Evolutionary conservation across 352 stramenopile genomes (phyloP).

Genomic region (Pythium sukuiense): DNA sequence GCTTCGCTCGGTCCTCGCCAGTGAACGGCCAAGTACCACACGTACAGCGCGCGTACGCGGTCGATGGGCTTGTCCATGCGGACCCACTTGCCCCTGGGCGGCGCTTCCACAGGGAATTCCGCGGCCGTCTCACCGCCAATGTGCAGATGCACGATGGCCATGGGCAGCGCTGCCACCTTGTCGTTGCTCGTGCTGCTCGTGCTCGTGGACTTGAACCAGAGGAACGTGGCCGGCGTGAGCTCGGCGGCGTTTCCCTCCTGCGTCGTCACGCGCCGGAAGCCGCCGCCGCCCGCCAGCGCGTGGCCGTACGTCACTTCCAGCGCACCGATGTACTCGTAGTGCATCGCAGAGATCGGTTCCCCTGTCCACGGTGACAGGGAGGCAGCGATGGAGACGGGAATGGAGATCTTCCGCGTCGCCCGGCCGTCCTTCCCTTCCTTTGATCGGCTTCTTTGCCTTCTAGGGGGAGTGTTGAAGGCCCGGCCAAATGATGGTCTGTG

Average conservation of each 20-base stretch:
- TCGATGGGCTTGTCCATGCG: slow-evolving; percentile 81
- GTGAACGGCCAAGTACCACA: slow-evolving; percentile 56
- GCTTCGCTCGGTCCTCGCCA: slow-evolving; percentile 9
- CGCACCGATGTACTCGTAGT: slow-evolving; percentile 64
- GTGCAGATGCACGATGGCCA: slow-evolving; percentile 57
- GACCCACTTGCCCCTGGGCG: slow-evolving; percentile 33
- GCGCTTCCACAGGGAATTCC: slow-evolving; percentile 20
- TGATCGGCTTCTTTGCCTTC: not conserved
- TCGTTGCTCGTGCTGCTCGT: slow-evolving; percentile 3
- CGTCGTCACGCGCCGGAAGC: slow-evolving; percentile 84
- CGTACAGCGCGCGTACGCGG: slow-evolving; percentile 50
- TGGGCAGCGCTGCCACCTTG: not conserved
- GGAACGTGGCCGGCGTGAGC: slow-evolving; percentile 77
- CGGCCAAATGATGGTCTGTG: slow-evolving; percentile 7
- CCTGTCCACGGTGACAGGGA: slow-evolving; percentile 3
- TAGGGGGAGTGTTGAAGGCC: slow-evolving; percentile 20
- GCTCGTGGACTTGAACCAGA: slow-evolving; percentile 75
- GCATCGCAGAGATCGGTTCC: slow-evolving; percentile 36
- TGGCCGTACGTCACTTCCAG: slow-evolving; percentile 88
- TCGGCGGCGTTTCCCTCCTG: slow-evolving; percentile 72
- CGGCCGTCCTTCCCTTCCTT: not conserved
- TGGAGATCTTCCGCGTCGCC: not conserved
- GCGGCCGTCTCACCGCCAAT: slow-evolving; percentile 33
- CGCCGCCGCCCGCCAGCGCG: slow-evolving; percentile 70
- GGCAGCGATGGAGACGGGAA: not conserved